Base-by-base conservation (phyloP, 2,329 filamentous ascomycete genomes). In the Didymella pomorum region DNA sequence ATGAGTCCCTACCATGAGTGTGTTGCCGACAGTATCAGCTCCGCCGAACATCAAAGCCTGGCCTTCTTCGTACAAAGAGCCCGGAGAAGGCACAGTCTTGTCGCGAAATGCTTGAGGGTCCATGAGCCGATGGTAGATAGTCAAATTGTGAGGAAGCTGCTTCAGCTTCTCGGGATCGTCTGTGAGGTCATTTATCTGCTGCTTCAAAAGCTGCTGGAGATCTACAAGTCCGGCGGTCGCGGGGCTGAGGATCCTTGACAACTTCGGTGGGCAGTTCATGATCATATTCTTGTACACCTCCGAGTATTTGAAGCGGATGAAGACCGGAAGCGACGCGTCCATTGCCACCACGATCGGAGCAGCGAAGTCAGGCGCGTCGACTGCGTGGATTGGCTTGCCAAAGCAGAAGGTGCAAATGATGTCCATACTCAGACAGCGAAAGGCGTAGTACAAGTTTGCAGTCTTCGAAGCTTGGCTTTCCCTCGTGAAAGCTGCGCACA, bases 1-100 rank as follows among this genome's bases (percentile, higher is more conserved):
- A 56, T 75, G 81, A 1, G 72, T 72, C 0, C 79, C 80, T 9
- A 79, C 62, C 70, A 78, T 78, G 8, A 80, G 61, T 1, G 79
- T 73, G 39, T 77, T 79, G 0, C 75, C 80, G 6, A 77, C 75
- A 0, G 81, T 82, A 55, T 83, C 80, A 12, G 74, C 74, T 14
- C 81, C 82, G 8, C 75, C 81, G 61, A 82, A 82, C 61, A 83
- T 71, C 48, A 83, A 70, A 0, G 78, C 76, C 63, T 79, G 76
- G 1, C 76, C 76, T 69, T 83, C 81, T 18, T 82, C 79, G 43
- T 77, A 79, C 3, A 83, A 63, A 43, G 71, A 76, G 2, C 61
- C 69, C 6, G 69, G 50, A 3, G 65, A 69, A 5, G 77, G 75
- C 1, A 76, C 66, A 0, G 59, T 71, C 25, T 73, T 70, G 51